Conservation (phyloP, 164 flowering plant species). For the Cinnamomum chago region DNA sequence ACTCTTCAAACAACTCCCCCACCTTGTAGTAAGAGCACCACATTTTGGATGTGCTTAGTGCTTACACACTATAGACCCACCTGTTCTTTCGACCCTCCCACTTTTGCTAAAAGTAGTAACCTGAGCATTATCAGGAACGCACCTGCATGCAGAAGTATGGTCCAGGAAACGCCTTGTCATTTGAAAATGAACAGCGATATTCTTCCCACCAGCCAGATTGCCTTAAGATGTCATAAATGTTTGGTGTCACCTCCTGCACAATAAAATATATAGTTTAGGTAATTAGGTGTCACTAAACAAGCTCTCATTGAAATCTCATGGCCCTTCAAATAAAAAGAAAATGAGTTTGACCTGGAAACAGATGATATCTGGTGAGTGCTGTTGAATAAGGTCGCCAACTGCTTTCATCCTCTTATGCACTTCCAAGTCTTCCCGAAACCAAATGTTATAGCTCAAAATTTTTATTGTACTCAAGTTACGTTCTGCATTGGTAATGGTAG, state of each 20-base stretch:
- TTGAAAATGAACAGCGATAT: slow-evolving; percentile 66
- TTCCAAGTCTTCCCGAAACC: slow-evolving; percentile 94
- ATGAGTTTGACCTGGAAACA: slow-evolving; percentile 74
- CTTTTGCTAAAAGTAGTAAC: too few species aligned
- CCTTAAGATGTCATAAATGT: slow-evolving; percentile 53
- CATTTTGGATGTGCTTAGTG: too few species aligned
- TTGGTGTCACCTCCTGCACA: slow-evolving; percentile 84
- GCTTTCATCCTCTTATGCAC: slow-evolving; percentile 77
- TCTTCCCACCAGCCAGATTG: slow-evolving; percentile 81
- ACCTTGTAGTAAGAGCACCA: too few species aligned
- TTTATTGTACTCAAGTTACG: slow-evolving; percentile 28
- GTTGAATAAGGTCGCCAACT: slow-evolving; percentile 68
- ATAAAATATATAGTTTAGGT: neutral
- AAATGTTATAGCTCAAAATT: slow-evolving; percentile 84
- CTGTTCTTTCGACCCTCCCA: too few species aligned
- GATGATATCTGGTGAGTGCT: slow-evolving; percentile 77
- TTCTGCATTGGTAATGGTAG: slow-evolving; percentile 9
- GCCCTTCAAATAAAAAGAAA: neutral
- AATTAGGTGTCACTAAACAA: neutral
- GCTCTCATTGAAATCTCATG: neutral
- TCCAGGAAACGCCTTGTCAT: slow-evolving; percentile 30
- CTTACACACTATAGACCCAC: too few species aligned
- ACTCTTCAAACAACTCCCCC: too few species aligned
- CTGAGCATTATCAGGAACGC: slow-evolving; percentile 4
- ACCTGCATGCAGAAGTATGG: slow-evolving; percentile 91